A percentile compares a stretch with the other conserved stretches of the same genome.
These are phyloP conservation scores for Porcisia hertigi DNA, from an alignment of 208 protist species.

Conservation along the genomic window DNA sequence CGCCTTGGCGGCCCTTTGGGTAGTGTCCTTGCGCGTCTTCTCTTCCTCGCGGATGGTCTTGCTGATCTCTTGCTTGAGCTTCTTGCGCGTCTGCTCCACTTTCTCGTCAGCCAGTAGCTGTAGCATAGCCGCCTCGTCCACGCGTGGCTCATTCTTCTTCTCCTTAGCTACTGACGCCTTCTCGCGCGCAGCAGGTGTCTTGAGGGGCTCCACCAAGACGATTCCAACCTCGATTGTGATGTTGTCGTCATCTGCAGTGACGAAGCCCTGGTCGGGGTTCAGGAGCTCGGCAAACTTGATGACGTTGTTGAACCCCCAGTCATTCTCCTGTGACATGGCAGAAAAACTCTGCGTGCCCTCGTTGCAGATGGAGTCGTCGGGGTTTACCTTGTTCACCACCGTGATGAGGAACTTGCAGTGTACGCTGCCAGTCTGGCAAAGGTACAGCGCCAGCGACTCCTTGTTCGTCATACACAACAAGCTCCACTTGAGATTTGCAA, in stretches of 20 bases:
- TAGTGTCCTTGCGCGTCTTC: slow-evolving; percentile 81
- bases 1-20: slow-evolving; percentile 55
- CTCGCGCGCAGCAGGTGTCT: slow-evolving; percentile 45
- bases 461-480: slow-evolving; percentile 92
- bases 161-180: slow-evolving; percentile 47
- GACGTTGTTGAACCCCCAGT: slow-evolving; percentile 92
- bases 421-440: slow-evolving; percentile 90
- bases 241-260: slow-evolving; percentile 67
- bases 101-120: slow-evolving; percentile 84
- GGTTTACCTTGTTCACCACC: slow-evolving; percentile 82
- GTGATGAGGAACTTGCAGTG: slow-evolving; percentile 93
- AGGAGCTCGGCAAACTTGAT: slow-evolving; percentile 84
- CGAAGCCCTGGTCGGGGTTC: slow-evolving; percentile 79
- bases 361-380: slow-evolving; percentile 89
- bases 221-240: slow-evolving; percentile 91
- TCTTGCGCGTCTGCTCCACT: slow-evolving; percentile 69
- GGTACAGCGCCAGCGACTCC: slow-evolving; percentile 86
- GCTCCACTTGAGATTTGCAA: slow-evolving; percentile 85
- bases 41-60: slow-evolving; percentile 85
- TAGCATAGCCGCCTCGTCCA: slow-evolving; percentile 71
- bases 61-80: slow-evolving; percentile 79
- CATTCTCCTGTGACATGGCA: slow-evolving; percentile 86
- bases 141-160: slow-evolving; percentile 63
- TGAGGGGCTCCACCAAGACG: slow-evolving; percentile 81
- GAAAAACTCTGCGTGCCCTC: slow-evolving; percentile 90